Evolutionary conservation across 2,329 filamentous ascomycete species (phyloP), one percentile per base, ranked within the genome.

Genomic region (Neofusicoccum sp.): DNA sequence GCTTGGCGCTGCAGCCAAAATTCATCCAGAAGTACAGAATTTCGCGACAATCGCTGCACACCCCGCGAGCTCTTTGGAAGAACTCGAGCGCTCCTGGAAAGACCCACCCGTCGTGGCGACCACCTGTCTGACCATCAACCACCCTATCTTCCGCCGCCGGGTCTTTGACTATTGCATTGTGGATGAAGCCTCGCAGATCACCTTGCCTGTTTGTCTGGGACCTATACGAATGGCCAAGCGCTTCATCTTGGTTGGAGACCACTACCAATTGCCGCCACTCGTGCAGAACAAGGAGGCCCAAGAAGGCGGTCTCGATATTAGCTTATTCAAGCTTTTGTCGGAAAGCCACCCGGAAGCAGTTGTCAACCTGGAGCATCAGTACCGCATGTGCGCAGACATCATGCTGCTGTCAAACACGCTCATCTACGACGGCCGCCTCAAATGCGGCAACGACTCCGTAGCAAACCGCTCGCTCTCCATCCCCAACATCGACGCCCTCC

Each of bases 81-180:
- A 96, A 68, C 88, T 99, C 40, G 87, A 89, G 64, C 83, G 85
- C 60, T 88, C 89, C 0, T 98, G 95, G 85, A 89, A 95, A 71
- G 86, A 88, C 51, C 91, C 90, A 2, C 90, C 90, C 1, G 87
- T 99, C 30, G 95, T 99, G 3, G 95, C 93, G 4, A 97, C 95
- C 0, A 98, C 95, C 0, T 99, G 95, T 70, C 83, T 99, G 28
- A 91, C 93, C 2, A 90, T 97, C 71, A 93, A 89, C 67, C 95
- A 99, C 72, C 84, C 88, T 2, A 79, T 99, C 7, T 98, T 99
- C 76, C 89, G 85, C 61, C 89, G 93, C 70, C 89, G 95, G 4
- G 86, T 88, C 0, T 99, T 99, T 67, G 95, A 99, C 75, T 98
- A 97, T 71, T 99, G 95, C 71, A 98, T 99, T 64, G 93, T 99